Evolutionary conservation across 257 asterid species (phyloP).

Genomic region (Verbena officinalis): DNA sequence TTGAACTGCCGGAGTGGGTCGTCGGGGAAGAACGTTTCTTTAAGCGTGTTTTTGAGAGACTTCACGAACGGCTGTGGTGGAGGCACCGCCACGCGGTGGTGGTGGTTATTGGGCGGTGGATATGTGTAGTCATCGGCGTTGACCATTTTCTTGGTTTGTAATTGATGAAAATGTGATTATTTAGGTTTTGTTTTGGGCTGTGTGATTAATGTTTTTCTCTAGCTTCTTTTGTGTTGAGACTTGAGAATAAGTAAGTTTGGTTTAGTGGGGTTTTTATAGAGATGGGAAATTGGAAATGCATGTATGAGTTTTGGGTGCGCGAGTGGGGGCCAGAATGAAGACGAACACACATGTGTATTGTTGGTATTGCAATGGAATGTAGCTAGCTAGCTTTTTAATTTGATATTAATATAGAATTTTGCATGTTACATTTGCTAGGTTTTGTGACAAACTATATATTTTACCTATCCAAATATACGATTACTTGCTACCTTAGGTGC

Average conservation of each 20-base stretch:
- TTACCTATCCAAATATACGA: too few species aligned
- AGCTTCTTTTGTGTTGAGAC: slow-evolving; percentile 9
- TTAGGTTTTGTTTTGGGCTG: not conserved
- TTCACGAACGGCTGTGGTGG: slow-evolving; percentile 65
- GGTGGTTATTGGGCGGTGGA: slow-evolving; percentile 15
- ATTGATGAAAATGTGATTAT: not conserved
- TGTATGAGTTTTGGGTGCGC: slow-evolving; percentile 16
- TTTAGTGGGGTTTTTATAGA: slow-evolving; percentile 27
- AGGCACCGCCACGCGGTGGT: slow-evolving; percentile 54
- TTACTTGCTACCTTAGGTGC: too few species aligned
- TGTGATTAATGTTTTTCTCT: not conserved
- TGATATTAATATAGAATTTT: not conserved
- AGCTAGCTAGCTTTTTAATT: not conserved
- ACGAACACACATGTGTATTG: slow-evolving; percentile 29
- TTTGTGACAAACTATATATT: too few species aligned
- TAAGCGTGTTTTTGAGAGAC: slow-evolving; percentile 56
- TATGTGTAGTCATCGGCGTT: slow-evolving; percentile 42
- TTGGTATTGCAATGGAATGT: slow-evolving; percentile 28
- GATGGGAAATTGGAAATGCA: not conserved
- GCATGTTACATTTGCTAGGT: too few species aligned
- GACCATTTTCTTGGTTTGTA: slow-evolving; percentile 41
- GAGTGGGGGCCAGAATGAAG: slow-evolving; percentile 19
- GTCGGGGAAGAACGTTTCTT: slow-evolving; percentile 79
- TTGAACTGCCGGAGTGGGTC: slow-evolving; percentile 86
- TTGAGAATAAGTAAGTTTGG: too few species aligned